phyloP scores from a whole-genome alignment of 164 flowering plant species.

The Pachysandra terminalis region DNA sequence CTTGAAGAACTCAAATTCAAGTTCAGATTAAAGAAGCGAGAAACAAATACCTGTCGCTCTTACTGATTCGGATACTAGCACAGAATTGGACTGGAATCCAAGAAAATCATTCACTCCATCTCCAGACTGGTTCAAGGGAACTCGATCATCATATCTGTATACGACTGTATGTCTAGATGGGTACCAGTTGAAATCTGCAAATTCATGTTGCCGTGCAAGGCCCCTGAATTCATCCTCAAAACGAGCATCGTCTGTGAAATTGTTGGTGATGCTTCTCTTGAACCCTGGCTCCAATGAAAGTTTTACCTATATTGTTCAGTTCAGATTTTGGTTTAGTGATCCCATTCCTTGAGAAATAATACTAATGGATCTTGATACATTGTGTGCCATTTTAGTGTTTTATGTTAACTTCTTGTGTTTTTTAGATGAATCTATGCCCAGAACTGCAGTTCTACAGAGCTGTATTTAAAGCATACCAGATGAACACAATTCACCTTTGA shows the following conservation, averaged over 20 bases:
- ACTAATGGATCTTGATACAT: too few relatives aligned
- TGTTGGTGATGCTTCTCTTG: conserved; percentile 70
- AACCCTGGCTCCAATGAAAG: conserved; percentile 59
- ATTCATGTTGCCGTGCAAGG: conserved; percentile 61
- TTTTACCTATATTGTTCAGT: conserved; percentile 41
- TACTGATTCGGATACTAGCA: conserved; percentile 35
- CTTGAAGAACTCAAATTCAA: not conserved
- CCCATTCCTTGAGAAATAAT: not conserved
- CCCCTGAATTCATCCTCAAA: conserved; percentile 55
- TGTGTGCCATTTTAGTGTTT: too few relatives aligned
- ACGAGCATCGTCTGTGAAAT: conserved; percentile 49
- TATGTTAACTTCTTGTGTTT: too few relatives aligned
- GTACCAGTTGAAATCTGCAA: conserved; percentile 87
- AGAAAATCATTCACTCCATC: conserved; percentile 73
- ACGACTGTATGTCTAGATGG: conserved; percentile 68
- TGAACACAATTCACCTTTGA: conserved; percentile 53
- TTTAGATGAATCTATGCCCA: too few relatives aligned
- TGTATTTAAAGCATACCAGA: too few relatives aligned
- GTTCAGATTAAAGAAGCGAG: not conserved
- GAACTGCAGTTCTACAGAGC: too few relatives aligned
- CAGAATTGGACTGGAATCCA: conserved; percentile 63
- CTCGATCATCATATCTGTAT: conserved; percentile 72
- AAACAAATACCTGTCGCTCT: conserved; percentile 62
- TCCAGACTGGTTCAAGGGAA: conserved; percentile 49
- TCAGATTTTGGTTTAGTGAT: not conserved